Evolutionary conservation across 2,329 filamentous ascomycete species (phyloP).

Genomic region (Paracamarosporium sp.): DNA sequence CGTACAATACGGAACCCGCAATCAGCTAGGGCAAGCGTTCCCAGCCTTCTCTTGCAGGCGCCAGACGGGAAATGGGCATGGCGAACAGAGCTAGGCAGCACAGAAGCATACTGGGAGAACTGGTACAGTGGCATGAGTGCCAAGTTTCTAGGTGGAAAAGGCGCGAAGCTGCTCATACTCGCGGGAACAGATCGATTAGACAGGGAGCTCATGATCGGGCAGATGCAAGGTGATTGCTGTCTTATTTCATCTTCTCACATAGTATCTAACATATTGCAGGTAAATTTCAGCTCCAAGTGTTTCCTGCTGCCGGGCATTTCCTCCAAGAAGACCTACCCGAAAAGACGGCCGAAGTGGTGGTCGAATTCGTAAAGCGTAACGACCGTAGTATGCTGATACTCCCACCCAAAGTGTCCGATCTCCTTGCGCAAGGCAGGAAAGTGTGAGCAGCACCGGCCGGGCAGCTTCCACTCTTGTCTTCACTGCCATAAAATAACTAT

Average conservation of each 20-base stretch:
- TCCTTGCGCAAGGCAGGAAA: slow-evolving; percentile 58
- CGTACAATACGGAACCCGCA: slow-evolving; percentile 83
- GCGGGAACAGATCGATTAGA: slow-evolving; percentile 90
- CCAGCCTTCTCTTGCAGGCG: slow-evolving; percentile 69
- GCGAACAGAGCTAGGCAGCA: slow-evolving; percentile 83
- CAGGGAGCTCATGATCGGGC: slow-evolving; percentile 91
- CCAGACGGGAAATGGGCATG: slow-evolving; percentile 69
- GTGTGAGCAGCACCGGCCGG: slow-evolving; percentile 41
- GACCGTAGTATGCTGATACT: slow-evolving; percentile 84
- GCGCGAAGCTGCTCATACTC: slow-evolving; percentile 83
- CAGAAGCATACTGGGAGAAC: slow-evolving; percentile 89
- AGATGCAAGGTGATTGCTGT: slow-evolving; percentile 82
- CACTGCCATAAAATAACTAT: not conserved
- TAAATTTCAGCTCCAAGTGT: slow-evolving; percentile 94
- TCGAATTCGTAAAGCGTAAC: slow-evolving; percentile 91
- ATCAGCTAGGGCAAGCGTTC: slow-evolving; percentile 88
- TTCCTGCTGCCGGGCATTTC: slow-evolving; percentile 95
- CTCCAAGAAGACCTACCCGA: slow-evolving; percentile 94
- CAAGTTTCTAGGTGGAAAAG: slow-evolving; percentile 83
- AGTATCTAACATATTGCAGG: slow-evolving; percentile 56
- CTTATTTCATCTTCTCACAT: slow-evolving; percentile 4
- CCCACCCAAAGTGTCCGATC: slow-evolving; percentile 80
- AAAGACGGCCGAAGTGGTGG: slow-evolving; percentile 83
- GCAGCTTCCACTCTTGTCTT: not conserved
- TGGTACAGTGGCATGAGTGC: slow-evolving; percentile 90